A percentile compares a stretch with the other conserved stretches of the same genome.
phyloP scores from a whole-genome alignment of 148 eudicot genomes.

The Gaultheria prostrata region DNA sequence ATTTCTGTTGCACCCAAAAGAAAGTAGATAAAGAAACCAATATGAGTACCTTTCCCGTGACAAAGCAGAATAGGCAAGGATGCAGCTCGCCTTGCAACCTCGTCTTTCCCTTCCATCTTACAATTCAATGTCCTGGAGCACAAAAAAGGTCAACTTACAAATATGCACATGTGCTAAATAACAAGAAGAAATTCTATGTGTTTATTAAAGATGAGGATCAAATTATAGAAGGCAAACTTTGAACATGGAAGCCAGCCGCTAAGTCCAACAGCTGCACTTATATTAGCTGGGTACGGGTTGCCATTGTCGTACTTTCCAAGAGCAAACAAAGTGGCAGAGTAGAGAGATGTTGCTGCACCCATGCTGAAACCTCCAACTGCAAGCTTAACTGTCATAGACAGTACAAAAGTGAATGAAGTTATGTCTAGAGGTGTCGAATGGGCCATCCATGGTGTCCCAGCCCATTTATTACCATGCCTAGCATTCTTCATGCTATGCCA shows the following conservation, averaged over 20 bases:
- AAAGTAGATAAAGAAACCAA: too few relatives aligned
- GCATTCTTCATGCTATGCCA: not conserved
- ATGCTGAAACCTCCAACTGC: constrained; percentile 95
- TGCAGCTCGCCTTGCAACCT: constrained; percentile 69
- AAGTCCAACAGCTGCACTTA: constrained; percentile 81
- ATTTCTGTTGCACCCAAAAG: too few relatives aligned
- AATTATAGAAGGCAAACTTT: constrained; percentile 46
- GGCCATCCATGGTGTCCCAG: not conserved
- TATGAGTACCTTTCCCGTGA: constrained; percentile 74
- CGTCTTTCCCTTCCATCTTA: constrained; percentile 44
- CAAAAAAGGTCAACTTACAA: not conserved
- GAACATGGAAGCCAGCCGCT: constrained; percentile 98
- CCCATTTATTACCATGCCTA: not conserved
- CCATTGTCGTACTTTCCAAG: constrained; percentile 64
- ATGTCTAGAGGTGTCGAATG: not conserved
- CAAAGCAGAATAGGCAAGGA: constrained; percentile 84
- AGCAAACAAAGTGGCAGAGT: constrained; percentile 65
- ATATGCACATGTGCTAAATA: constrained; percentile 5
- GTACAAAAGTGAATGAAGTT: not conserved
- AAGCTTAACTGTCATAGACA: constrained; percentile 63
- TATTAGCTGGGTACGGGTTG: constrained; percentile 47
- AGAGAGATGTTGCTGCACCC: constrained; percentile 93
- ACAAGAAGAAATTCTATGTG: not conserved
- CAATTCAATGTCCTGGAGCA: constrained; percentile 49
- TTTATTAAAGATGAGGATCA: not conserved